A percentile compares a stretch with the other conserved stretches of the same genome.
These are phyloP conservation scores for Metschnikowia vanudenii DNA, from an alignment of 805 yeast genomes.

Conservation along the genomic window DNA sequence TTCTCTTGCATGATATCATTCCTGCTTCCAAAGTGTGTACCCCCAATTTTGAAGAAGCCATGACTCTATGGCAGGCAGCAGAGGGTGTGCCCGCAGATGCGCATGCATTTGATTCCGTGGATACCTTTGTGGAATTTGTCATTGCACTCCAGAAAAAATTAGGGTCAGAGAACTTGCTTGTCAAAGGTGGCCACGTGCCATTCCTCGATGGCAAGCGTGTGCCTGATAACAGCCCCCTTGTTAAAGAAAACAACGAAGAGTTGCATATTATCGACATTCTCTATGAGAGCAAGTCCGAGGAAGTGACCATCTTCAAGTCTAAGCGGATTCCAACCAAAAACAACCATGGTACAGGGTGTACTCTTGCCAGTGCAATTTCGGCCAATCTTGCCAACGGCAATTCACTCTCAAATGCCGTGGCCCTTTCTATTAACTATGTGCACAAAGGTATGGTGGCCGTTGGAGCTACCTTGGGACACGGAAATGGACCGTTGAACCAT, in stretches of 20 bases:
- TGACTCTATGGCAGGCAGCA: conserved; percentile 31
- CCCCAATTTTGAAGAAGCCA: conserved; percentile 74
- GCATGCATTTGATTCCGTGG: conserved; percentile 25
- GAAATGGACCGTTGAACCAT: conserved; percentile 9
- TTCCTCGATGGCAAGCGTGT: conserved; percentile 24
- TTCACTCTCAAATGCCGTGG: conserved; percentile 48
- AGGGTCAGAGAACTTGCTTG: conserved; percentile 52
- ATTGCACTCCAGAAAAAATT: conserved; percentile 24
- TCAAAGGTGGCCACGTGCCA: conserved; percentile 82
- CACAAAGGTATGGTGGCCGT: conserved; percentile 54
- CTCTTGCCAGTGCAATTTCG: conserved; percentile 77
- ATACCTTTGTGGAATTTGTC: conserved; percentile 32
- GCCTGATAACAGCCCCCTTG: neutral
- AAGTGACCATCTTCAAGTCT: conserved; percentile 47
- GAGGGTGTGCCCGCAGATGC: conserved; percentile 16
- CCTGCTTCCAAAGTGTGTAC: conserved; percentile 62
- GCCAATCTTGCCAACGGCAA: conserved; percentile 64
- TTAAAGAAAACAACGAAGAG: neutral
- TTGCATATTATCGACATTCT: conserved; percentile 50
- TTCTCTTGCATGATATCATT: conserved; percentile 45
- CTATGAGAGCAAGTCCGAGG: conserved; percentile 40
- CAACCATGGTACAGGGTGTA: conserved; percentile 91
- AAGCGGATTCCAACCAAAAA: conserved; percentile 45
- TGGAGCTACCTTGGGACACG: conserved; percentile 4
- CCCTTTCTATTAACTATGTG: conserved; percentile 60